Evolutionary conservation across 2,329 filamentous ascomycete genomes (phyloP), one percentile per base, ranked within the genome.

Genomic region (Neopestalotiopsis clavispora): DNA sequence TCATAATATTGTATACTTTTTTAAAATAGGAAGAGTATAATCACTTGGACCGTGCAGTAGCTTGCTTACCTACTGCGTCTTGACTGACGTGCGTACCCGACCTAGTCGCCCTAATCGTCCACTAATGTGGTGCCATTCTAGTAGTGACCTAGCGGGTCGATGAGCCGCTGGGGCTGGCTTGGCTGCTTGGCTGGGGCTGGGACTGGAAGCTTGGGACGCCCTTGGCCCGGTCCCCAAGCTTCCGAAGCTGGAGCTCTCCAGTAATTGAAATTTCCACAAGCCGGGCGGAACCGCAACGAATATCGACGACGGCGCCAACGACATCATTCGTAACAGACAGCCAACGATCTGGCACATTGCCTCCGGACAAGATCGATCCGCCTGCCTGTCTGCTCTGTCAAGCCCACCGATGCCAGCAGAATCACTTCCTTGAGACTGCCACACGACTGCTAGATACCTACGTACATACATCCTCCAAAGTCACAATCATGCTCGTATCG

Each of bases 401-500:
- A 28, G 23, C 23, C 5, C 45, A 38, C 34, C 45, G 20, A 52
- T 52, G 45, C 45, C n/a, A 52, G 17, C 6, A 52, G 20, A 9
- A 52, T 52, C 45, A n/a, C 45, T 4, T 6, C 6, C 45, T 52
- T 52, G 17, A 9, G 45, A 23, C 17, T 17, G 17, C 17, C 17
- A 7, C 45, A 52, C 45, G 20, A 52, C 20, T 23, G 20, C 45
- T 23, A 52, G 45, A 52, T 2, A 52, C 45, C 7, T 38, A 10
- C 10, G 23, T 28, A 28, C 23, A 28, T 28, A 28, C 23, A 28
- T 52, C 45, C 45, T 9, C n/a, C 45, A 52, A 9, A n/a, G 6
- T 20, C n/a, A 67, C 13, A 7, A 38, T 38, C 34, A 69, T 69
- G 68, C 42, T 69, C 58, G 65, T 65, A 14, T 67, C 65, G 58